Percentiles rank a stretch among this genome's conserved stretches.
Evolutionary conservation across 2,329 filamentous ascomycete genomes (phyloP).

Genomic region (Diaporthe sp.): DNA sequence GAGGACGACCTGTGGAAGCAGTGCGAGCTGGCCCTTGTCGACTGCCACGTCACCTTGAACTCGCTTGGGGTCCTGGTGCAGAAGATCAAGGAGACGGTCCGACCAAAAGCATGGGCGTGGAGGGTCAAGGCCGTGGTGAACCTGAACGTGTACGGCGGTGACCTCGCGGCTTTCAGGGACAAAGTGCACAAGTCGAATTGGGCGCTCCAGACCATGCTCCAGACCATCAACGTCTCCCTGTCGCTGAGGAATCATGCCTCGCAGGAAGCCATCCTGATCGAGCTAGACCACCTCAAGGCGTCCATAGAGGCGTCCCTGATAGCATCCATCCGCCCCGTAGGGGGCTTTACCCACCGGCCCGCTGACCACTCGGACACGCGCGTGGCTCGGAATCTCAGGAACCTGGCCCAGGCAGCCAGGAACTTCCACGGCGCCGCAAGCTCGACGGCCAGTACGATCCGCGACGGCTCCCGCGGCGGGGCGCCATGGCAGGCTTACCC

Average conservation of each 20-base stretch:
- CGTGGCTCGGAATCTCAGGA: constrained; percentile 43
- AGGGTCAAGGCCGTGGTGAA: constrained; percentile 40
- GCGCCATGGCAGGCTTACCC: constrained; percentile 17
- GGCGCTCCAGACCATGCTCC: constrained; percentile 48
- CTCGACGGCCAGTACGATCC: constrained; percentile 44
- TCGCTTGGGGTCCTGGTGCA: constrained; percentile 43
- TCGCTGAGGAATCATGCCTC: constrained; percentile 43
- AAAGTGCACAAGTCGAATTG: constrained; percentile 48
- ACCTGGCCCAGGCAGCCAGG: constrained; percentile 45
- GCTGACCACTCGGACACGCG: constrained; percentile 39
- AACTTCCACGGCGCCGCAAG: constrained; percentile 47
- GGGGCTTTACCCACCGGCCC: constrained; percentile 31
- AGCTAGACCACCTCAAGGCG: constrained; percentile 42
- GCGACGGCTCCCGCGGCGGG: constrained; percentile 32
- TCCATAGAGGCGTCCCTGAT: constrained; percentile 45
- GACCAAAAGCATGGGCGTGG: constrained; percentile 34
- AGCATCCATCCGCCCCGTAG: constrained; percentile 41
- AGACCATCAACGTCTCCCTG: constrained; percentile 46
- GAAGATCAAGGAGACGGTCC: constrained; percentile 40
- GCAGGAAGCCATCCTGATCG: constrained; percentile 43
- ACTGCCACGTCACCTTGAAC: constrained; percentile 44
- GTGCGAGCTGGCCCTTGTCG: constrained; percentile 43
- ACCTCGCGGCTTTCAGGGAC: constrained; percentile 45
- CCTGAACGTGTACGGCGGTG: constrained; percentile 42
- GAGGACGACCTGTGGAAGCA: constrained; percentile 46